phyloP scores from a whole-genome alignment of 208 protist genomes.

The Crithidia sp. region DNA sequence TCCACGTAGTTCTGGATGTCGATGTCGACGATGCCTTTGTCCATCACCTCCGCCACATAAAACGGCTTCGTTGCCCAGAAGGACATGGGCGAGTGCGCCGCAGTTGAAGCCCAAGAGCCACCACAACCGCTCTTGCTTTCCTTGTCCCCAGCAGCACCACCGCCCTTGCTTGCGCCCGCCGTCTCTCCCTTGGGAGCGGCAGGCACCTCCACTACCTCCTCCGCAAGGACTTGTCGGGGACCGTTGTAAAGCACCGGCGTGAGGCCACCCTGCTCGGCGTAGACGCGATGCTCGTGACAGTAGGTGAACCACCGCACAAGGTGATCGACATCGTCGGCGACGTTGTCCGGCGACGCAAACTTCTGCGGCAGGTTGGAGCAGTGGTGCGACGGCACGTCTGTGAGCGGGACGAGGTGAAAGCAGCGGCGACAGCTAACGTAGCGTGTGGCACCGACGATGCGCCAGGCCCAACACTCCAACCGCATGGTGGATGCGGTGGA shows the following conservation, averaged over 20 bases:
- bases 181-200: background rate
- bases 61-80: conserved; percentile 29
- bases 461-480: conserved; percentile 80
- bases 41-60: conserved; percentile 44
- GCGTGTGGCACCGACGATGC: conserved; percentile 55
- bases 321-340: conserved; percentile 30
- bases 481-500: conserved; percentile 21
- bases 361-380: conserved; percentile 36
- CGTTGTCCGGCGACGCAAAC: conserved; percentile 32
- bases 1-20: conserved; percentile 70
- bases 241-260: conserved; percentile 34
- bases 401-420: conserved; percentile 49
- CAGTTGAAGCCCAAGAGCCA: background rate
- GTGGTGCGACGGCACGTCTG: conserved; percentile 48
- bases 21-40: conserved; percentile 39
- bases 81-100: background rate
- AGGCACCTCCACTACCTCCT: conserved; percentile 25
- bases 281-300: conserved; percentile 36
- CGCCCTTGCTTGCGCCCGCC: background rate
- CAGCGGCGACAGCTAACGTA: conserved; percentile 61
- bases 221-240: conserved; percentile 7
- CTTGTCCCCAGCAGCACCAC: background rate
- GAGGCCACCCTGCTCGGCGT: conserved; percentile 41
- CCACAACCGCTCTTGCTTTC: background rate
- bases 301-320: conserved; percentile 55